These are phyloP conservation scores for Zanthoxylum bungeanum DNA, from an alignment of 345 rosid genomes.

Conservation along the genomic window DNA sequence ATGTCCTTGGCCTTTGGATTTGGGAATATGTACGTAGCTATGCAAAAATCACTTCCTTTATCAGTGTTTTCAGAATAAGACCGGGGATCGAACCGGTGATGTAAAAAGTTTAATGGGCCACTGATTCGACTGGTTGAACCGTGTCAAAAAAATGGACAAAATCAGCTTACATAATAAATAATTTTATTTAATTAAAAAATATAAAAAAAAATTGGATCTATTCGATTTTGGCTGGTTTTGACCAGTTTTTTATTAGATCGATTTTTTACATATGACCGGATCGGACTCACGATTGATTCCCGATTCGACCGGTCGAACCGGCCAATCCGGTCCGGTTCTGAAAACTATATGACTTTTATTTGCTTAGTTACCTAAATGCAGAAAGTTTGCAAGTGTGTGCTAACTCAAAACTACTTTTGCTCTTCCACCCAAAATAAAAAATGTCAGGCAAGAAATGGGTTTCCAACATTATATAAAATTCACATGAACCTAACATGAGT, in stretches of 20 bases:
- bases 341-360: not conserved
- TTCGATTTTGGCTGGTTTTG: too few relatives aligned
- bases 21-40: not conserved
- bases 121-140: not conserved
- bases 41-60: not conserved
- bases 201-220: too few relatives aligned
- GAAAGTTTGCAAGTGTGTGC: not conserved
- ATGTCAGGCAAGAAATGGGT: not conserved
- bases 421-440: not conserved
- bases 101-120: conserved; percentile 73
- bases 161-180: too few relatives aligned
- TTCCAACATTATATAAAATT: conserved; percentile 1
- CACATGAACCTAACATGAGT: too few relatives aligned
- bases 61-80: too few relatives aligned
- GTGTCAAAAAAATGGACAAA: too few relatives aligned
- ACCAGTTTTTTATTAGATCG: too few relatives aligned
- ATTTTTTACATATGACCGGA: too few relatives aligned
- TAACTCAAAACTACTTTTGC: not conserved
- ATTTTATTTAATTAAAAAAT: too few relatives aligned
- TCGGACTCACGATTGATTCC: too few relatives aligned
- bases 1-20: conserved; percentile 13
- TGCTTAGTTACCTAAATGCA: conserved; percentile 13
- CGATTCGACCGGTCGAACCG: not conserved
- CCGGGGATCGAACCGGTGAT: too few relatives aligned
- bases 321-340: too few relatives aligned